Base-by-base conservation (phyloP, 2,329 filamentous ascomycete genomes). In the Penicillium vulpinum region DNA sequence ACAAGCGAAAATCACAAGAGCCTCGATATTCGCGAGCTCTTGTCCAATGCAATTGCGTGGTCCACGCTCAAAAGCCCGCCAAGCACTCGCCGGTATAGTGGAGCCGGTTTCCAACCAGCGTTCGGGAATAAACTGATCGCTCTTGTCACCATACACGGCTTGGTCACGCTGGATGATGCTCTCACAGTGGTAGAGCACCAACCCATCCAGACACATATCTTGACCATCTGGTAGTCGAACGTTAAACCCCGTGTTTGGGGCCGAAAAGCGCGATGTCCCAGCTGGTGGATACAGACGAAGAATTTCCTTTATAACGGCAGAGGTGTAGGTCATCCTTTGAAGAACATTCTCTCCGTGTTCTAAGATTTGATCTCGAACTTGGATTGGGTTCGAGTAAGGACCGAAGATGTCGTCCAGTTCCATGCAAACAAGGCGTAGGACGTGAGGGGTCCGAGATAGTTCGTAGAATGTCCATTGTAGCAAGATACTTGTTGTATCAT, bases 321-420 rank as follows among this genome's bases (percentile, higher is more conserved):
- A 73, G 1, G 81, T 83, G 64, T 83, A 84, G 0, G 76, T 70
- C 38, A 86, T 59, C 4, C 39, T 73, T 33, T 77, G 71, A 61
- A 81, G 81, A 35, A 84, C 70, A 2, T 71, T 31, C 70, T 69
- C 16, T 75, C 77, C 38, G 77, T 70, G 5, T 68, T 63, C 36
- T 67, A 50, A 7, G 67, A 39, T 81, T 49, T 56, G 59, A 2
- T 57, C 36, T n/a, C 56, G 46, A 2, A 60, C 40, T 1, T 72
- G 73, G 0, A 71, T 74, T 31, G 47, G 35, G 13, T 28, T 10
- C 1, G 74, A 64, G 33, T 80, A 75, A 0, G 75, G 53, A 9
- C 81, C 79, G 38, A 86, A 80, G 9, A 86, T 72, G 2, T 72
- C 71, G 56, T 84, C 80, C 61, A 83, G 82, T 66, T 87, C 84